Base-by-base conservation (phyloP, 441 rosid species). In the Aleurites moluccanus region DNA sequence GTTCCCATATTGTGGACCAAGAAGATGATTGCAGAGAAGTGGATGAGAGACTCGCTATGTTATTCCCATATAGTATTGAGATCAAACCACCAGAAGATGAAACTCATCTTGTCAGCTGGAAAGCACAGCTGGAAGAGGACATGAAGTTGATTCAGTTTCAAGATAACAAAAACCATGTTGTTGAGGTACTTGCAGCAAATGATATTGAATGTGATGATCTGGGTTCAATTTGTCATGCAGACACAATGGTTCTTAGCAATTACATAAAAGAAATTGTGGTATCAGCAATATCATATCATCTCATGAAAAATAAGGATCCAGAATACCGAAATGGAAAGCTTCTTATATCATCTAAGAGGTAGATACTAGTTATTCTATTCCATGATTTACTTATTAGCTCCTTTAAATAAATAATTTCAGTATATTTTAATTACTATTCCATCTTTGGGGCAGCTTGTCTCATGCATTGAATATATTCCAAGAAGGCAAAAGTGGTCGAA, bases 261-360 rank as follows among this genome's bases (percentile, higher is more conserved):
- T 89, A 90, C 80, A 89, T 93, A 30, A 91, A 96, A 72, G 99
- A 96, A 81, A 93, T 96, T 27, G 94, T 92, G 73, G 86, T 88
- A 30, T 96, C 97, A 6, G 99, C 98, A 56, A 88, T 96, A 67
- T 96, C 97, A 1, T 86, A 87, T 82, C 98, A 96, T 84, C 83
- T 96, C 78, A 90, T 88, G 93, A 69, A 86, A 40, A 87, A 82
- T 59, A 86, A 87, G 84, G 89, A 88, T 69, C 97, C 98, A 0
- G 98, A 92, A 82, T 96, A 96, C 81, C 84, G 90, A 75, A 93
- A 91, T 66, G 99, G 99, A 55, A 96, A 93, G 89, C 97, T 96
- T 67, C 86, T 93, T 68, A 93, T 96, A 84, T 89, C 99, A 66
- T 87, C 98, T 57, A 73, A 86, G 73, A 90, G 96, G 96, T 88